These are phyloP conservation scores for Hyparrhenia diplandra DNA, from an alignment of 176 grass and related monocot species.

Conservation along the genomic window DNA sequence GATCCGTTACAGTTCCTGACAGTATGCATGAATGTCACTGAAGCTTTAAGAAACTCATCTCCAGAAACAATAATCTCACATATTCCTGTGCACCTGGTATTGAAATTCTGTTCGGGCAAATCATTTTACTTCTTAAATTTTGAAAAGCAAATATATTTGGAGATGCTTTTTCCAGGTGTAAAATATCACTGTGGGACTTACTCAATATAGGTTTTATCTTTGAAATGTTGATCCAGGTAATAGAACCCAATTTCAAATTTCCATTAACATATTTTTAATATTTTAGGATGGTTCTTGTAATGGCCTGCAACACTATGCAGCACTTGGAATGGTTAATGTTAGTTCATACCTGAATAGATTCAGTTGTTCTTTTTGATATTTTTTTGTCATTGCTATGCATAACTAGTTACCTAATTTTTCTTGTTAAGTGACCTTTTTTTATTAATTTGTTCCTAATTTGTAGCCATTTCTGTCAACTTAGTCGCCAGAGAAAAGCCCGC, in stretches of 20 bases:
- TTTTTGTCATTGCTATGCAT: not conserved
- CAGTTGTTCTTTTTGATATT: not conserved
- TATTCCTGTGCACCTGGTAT: slow-evolving; percentile 93
- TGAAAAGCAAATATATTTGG: not conserved
- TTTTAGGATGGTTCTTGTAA: slow-evolving; percentile 99
- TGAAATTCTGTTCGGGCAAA: too few relatives aligned
- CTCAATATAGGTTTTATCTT: not conserved
- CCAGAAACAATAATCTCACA: slow-evolving; percentile 82
- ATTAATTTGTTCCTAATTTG: slow-evolving; percentile 35
- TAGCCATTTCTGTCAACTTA: slow-evolving; percentile 81
- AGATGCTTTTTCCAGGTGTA: not conserved
- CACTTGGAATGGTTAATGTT: slow-evolving; percentile 93
- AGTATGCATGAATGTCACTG: slow-evolving; percentile 65
- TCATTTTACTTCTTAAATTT: slow-evolving; percentile 16
- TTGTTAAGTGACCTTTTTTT: not conserved
- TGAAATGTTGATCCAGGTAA: not conserved
- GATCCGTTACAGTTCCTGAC: too few relatives aligned
- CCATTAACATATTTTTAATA: not conserved
- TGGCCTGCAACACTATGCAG: slow-evolving; percentile 96
- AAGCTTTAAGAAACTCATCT: slow-evolving; percentile 85
- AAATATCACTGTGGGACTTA: not conserved
- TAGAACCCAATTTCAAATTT: not conserved
- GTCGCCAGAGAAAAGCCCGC: slow-evolving; percentile 86
- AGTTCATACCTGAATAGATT: slow-evolving; percentile 33
- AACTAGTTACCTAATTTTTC: slow-evolving; percentile 14